Conservation (phyloP, 2,329 filamentous ascomycete species). For the Periconia sp. region DNA sequence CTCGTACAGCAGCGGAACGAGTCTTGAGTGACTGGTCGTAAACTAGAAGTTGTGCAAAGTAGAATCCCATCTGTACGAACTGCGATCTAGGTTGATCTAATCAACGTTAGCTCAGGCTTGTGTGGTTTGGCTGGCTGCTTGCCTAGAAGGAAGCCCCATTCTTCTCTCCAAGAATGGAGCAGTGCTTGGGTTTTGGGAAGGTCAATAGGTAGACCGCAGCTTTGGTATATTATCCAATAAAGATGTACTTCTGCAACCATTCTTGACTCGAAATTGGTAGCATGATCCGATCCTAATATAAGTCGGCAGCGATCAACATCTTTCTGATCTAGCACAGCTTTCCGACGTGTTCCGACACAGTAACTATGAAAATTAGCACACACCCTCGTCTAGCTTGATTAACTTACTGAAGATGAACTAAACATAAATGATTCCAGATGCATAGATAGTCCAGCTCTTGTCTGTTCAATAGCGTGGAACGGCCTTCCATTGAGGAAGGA, state of each 20-base stretch:
- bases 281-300: slow-evolving; percentile 46
- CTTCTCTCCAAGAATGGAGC: slow-evolving; percentile 47
- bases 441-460: slow-evolving; percentile 39
- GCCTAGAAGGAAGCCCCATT: slow-evolving; percentile 51
- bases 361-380: slow-evolving; percentile 33
- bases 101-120: not conserved
- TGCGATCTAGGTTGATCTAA: slow-evolving; percentile 52
- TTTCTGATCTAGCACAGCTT: slow-evolving; percentile 43
- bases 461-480: slow-evolving; percentile 17
- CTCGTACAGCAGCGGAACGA: slow-evolving; percentile 37
- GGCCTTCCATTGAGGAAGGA: slow-evolving; percentile 11
- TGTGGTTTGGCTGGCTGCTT: no score
- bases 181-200: slow-evolving; percentile 41
- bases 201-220: slow-evolving; percentile 38
- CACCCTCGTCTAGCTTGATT: not conserved
- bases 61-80: slow-evolving; percentile 55
- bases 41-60: slow-evolving; percentile 52
- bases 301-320: slow-evolving; percentile 49
- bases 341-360: slow-evolving; percentile 51
- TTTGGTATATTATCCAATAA: slow-evolving; percentile 55
- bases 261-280: slow-evolving; percentile 53
- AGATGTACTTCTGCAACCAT: slow-evolving; percentile 55
- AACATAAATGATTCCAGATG: slow-evolving; percentile 54
- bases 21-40: slow-evolving; percentile 51
- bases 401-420: slow-evolving; percentile 51